Evolutionary conservation across 805 yeast species (phyloP), one percentile per base, ranked within the genome.

Genomic region (Yamadazyma sp.): DNA sequence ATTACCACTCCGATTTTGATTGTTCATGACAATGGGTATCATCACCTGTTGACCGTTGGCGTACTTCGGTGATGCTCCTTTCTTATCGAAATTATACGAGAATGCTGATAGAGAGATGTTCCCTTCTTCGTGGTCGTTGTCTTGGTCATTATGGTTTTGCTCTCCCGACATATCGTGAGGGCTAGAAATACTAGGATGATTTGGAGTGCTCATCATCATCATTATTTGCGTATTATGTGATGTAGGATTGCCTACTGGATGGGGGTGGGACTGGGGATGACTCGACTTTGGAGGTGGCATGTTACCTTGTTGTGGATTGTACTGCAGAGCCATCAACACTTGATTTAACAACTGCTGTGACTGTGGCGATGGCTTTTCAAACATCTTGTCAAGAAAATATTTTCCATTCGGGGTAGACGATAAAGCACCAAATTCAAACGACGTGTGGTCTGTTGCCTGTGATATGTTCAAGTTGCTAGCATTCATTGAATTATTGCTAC

Each of bases 191-290:
- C 50, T 52, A 22, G 57, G 64, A 42, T 64, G 70, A 38, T 64
- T 70, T 3, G 73, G 73, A 5, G 73, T 67, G 35, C 71, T 65
- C 70, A 67, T 63, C 57, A 61, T 63, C 63, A 58, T 54, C 46
- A 42, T 42, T 17, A 34, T 18, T 36, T 38, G 43, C 32, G 32
- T 30, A 29, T 33, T 41, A 10, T 27, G 28, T 25, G 26, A 28
- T 12, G 12, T 15, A 4, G 15, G 15, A 24, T 30, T 41, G 37
- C 19, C 23, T 21, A n/a, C 17, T 23, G 18, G 38, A 10, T n/a
- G n/a, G n/a, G 25, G 2, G n/a, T n/a, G n/a, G 13, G n/a, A 16
- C 6, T 30, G 3, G 8, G 19, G 40, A 9, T 36, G 42, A 15
- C 34, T 41, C 5, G 22, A 29, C 17, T 46, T 45, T 35, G 41